These are phyloP conservation scores for Termitomyces sp. DNA, from an alignment of 1,284 basidiomycete species.

Conservation along the genomic window DNA sequence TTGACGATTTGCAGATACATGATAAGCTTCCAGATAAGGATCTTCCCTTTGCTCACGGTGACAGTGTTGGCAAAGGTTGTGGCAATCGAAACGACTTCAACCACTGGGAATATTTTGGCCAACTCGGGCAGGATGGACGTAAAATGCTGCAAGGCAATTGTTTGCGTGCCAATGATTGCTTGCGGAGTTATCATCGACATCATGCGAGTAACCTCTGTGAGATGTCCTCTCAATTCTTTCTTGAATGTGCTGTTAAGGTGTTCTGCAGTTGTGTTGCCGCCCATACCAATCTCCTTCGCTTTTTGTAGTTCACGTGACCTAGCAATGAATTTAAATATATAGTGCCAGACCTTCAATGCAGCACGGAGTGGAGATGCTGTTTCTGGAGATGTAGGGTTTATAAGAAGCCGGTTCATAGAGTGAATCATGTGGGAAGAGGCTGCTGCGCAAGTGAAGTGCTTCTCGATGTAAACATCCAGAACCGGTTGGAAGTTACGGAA, in stretches of 20 bases:
- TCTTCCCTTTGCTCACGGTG: constrained; percentile 75
- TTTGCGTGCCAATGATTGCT: constrained; percentile 93
- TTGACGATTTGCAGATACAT: constrained; percentile 91
- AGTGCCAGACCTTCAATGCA: constrained; percentile 94
- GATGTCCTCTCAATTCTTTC: constrained; percentile 70
- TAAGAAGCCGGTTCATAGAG: constrained; percentile 82
- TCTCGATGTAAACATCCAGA: constrained; percentile 88
- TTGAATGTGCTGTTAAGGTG: constrained; percentile 86
- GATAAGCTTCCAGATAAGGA: constrained; percentile 89
- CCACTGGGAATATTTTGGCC: constrained; percentile 70
- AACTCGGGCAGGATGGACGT: constrained; percentile 89
- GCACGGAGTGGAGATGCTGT: constrained; percentile 77
- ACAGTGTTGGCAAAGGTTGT: constrained; percentile 87
- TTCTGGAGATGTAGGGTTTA: constrained; percentile 69
- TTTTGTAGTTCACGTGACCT: constrained; percentile 86
- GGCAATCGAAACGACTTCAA: constrained; percentile 81
- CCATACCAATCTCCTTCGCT: constrained; percentile 71
- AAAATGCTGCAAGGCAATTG: constrained; percentile 90
- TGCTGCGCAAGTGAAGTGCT: constrained; percentile 78
- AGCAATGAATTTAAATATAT: constrained; percentile 92
- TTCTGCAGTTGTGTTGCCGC: constrained; percentile 74
- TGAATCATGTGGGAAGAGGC: constrained; percentile 80
- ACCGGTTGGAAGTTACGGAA: constrained; percentile 95
- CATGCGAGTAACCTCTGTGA: constrained; percentile 81
- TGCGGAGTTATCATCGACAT: constrained; percentile 79